Base-by-base conservation (phyloP, 2,329 filamentous ascomycete genomes). In the Beauveria sp. region DNA sequence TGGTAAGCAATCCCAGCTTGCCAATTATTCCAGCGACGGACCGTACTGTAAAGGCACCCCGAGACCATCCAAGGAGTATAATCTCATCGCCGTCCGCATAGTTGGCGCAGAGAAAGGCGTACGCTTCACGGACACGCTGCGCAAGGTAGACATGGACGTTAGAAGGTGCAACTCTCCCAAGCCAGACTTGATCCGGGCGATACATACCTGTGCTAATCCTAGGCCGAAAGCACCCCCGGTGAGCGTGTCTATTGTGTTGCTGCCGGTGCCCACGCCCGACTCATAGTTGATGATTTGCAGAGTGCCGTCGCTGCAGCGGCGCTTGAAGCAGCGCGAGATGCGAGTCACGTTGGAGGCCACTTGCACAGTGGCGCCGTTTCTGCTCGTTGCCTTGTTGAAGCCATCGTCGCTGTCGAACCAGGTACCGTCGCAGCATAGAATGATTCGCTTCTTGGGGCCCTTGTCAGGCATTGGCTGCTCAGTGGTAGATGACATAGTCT, bases 201-300 rank as follows among this genome's bases (percentile, higher is more conserved):
- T 43, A 48, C 74, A 59, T 62, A 80, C 80, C 72, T 84, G 81
- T 28, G 78, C 75, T 48, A 86, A 78, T 1, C 83, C 82, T 18
- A 76, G 70, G 2, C 83, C 82, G 66, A 85, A 83, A 2, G 81
- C 79, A 49, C 83, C 83, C 6, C 83, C 82, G 0, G 79, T 77
- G 18, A 85, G 64, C 50, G 75, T 74, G 62, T 83, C 80, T n/a
- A 83, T 60, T 34, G 76, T 65, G 50, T 77, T 78, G 64, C 77
- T 77, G 1, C 79, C 79, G 3, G 82, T 83, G 18, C 84, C 84
- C 31, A 87, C 82, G 22, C 84, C 84, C 9, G 82, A 81, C 68
- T 85, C 82, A 68, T 87, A 87, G 66, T 80, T 82, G 62, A 86
- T 80, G 65, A 87, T 79, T 69, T 87, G 84, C 48, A 83, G 75